phyloP scores from a whole-genome alignment of 2,329 filamentous ascomycete genomes.

The Paracorniculantispora psalliotae region DNA sequence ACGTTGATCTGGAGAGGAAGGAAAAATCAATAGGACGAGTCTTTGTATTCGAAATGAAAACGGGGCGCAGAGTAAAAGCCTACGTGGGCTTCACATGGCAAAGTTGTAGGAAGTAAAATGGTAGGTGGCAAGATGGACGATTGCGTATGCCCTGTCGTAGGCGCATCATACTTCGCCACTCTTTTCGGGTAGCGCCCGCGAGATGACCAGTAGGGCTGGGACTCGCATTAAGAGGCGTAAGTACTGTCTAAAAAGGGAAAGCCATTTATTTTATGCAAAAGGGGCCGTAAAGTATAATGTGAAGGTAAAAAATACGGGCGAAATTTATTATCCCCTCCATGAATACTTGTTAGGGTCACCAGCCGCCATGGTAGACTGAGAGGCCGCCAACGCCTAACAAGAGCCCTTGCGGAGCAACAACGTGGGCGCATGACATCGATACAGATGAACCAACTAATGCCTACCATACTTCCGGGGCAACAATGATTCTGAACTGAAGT shows the following conservation, averaged over 20 bases:
- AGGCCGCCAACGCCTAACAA: too few species aligned
- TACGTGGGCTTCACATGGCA: constrained; percentile 8
- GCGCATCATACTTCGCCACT: constrained; percentile 7
- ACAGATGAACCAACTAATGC: too few species aligned
- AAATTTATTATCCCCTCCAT: too few species aligned
- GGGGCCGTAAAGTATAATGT: too few species aligned
- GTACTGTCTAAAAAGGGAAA: neutral
- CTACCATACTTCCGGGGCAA: too few species aligned
- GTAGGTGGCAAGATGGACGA: constrained; percentile 1
- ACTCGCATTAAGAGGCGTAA: neutral
- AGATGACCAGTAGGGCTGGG: neutral
- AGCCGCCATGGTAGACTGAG: too few species aligned
- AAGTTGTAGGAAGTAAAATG: neutral
- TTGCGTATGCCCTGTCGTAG: constrained; percentile 16
- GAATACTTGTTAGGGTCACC: too few species aligned
- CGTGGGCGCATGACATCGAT: too few species aligned
- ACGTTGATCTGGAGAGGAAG: neutral
- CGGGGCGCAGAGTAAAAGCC: neutral
- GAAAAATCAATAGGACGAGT: neutral
- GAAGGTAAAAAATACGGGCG: too few species aligned
- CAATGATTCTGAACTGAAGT: too few species aligned
- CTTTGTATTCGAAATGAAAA: neutral
- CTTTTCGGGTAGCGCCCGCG: neutral
- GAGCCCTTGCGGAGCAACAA: too few species aligned
- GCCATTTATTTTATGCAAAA: too few species aligned